Percentiles rank a stretch among this genome's conserved stretches.
These are phyloP conservation scores for Neurospora sp. DNA, from an alignment of 495 filamentous ascomycete genomes.

Conservation along the genomic window DNA sequence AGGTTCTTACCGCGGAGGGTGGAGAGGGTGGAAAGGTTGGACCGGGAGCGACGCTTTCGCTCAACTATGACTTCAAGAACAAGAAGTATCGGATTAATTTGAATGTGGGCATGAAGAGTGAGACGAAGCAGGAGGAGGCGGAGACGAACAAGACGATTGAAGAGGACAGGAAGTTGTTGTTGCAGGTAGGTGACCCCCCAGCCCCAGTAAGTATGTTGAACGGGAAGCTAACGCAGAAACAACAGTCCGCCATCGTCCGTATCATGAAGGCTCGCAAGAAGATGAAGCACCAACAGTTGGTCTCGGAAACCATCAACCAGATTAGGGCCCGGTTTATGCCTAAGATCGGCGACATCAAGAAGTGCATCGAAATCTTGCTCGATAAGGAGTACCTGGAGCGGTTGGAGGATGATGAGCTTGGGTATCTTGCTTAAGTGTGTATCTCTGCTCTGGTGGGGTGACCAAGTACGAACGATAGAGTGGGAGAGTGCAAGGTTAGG, in stretches of 20 bases:
- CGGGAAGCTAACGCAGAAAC: too few relatives aligned
- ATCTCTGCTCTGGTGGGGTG: background rate
- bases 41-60: constrained; percentile 59
- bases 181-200: constrained; percentile 78
- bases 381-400: constrained; percentile 99
- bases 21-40: constrained; percentile 67
- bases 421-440: constrained; percentile 65
- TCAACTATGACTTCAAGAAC: constrained; percentile 93
- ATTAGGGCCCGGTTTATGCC: constrained; percentile 91
- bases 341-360: constrained; percentile 93
- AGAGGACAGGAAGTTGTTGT: constrained; percentile 89
- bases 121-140: constrained; percentile 87
- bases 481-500: too few relatives aligned
- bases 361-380: constrained; percentile 95
- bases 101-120: constrained; percentile 87
- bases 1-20: constrained; percentile 53
- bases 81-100: constrained; percentile 97
- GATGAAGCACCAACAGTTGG: constrained; percentile 91
- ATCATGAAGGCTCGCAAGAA: constrained; percentile 99
- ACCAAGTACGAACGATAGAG: background rate
- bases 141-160: constrained; percentile 99
- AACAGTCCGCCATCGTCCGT: constrained; percentile 88
- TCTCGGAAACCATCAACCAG: constrained; percentile 89
- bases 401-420: constrained; percentile 84
- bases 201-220: background rate